These are phyloP conservation scores for Umbelopsis isabellina DNA, from an alignment of 192 early-diverging fungal species.

Conservation along the genomic window DNA sequence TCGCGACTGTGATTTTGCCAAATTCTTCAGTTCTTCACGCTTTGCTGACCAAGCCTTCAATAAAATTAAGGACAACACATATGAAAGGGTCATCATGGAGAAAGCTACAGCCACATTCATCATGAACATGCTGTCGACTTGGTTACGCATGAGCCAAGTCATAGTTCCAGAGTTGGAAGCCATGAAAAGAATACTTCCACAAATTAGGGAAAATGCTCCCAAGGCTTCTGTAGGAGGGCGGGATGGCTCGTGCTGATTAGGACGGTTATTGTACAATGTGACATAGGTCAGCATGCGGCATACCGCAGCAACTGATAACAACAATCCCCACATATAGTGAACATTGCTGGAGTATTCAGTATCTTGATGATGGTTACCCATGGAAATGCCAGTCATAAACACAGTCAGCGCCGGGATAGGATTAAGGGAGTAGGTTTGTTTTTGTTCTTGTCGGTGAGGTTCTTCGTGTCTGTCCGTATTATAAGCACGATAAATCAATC, in stretches of 20 bases:
- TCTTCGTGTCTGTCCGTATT: conserved; percentile 6
- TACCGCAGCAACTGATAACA: conserved; percentile 30
- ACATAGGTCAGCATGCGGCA: conserved; percentile 40
- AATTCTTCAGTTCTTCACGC: conserved; percentile 32
- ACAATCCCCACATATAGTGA: conserved; percentile 40
- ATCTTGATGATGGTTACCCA: conserved; percentile 46
- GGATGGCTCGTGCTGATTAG: conserved; percentile 12
- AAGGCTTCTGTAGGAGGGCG: conserved; percentile 37
- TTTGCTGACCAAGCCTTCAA: conserved; percentile 39
- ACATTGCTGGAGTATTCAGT: conserved; percentile 34
- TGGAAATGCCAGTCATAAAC: conserved; percentile 39
- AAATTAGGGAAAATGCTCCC: conserved; percentile 36
- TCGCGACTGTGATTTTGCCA: background rate
- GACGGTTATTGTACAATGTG: conserved; percentile 25
- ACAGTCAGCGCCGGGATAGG: conserved; percentile 42
- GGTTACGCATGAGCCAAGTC: conserved; percentile 30
- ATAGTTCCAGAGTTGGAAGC: conserved; percentile 43
- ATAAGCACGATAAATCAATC: conserved; percentile 18
- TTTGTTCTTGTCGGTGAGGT: conserved; percentile 2
- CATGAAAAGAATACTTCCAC: conserved; percentile 42
- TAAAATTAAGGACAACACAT: conserved; percentile 31
- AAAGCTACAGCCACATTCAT: conserved; percentile 43
- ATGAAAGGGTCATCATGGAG: conserved; percentile 34
- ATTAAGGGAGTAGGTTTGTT: conserved; percentile 34
- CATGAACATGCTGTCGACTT: conserved; percentile 41